These are phyloP conservation scores for Cladosporium sp. DNA, from an alignment of 2,329 filamentous ascomycete species.

Conservation along the genomic window DNA sequence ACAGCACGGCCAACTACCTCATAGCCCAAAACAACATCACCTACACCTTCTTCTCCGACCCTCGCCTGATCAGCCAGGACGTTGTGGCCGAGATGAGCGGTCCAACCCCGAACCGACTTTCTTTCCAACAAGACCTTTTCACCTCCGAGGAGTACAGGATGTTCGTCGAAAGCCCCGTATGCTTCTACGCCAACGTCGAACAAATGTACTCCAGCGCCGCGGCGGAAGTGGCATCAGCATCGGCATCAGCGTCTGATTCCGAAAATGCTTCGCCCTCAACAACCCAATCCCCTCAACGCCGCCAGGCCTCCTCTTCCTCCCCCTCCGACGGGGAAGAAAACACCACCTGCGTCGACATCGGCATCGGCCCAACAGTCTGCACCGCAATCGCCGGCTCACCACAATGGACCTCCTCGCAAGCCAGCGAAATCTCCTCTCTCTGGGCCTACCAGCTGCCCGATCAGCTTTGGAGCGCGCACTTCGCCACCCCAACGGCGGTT, in stretches of 20 bases:
- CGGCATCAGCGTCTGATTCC: not conserved
- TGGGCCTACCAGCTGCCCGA: constrained; percentile 4
- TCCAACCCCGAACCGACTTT: not conserved
- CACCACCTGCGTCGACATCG: not conserved
- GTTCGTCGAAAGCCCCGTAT: constrained; percentile 3
- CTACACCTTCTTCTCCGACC: constrained; percentile 6
- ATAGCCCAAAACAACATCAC: constrained; percentile 3
- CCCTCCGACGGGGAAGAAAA: not conserved
- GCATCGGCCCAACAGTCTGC: not conserved
- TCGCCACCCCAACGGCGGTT: not conserved
- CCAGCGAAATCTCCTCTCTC: not conserved
- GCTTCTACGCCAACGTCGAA: constrained; percentile 8
- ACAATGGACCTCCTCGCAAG: constrained; percentile 4
- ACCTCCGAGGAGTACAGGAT: constrained; percentile 1
- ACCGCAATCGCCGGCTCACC: not conserved
- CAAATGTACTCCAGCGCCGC: constrained; percentile 2
- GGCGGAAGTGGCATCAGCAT: not conserved
- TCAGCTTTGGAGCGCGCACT: constrained; percentile 7
- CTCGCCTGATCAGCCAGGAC: constrained; percentile 7
- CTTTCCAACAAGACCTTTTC: not conserved
- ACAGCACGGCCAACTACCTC: constrained; percentile 1
- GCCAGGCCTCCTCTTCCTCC: too few relatives aligned
- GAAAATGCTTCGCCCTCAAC: not conserved
- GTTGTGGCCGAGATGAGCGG: constrained; percentile 2
- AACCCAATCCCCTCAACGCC: not conserved